A percentile compares a stretch with the other conserved stretches of the same genome.
Evolutionary conservation across 1,139 yeast species (phyloP).

Genomic region (Ogataea hybrid): DNA sequence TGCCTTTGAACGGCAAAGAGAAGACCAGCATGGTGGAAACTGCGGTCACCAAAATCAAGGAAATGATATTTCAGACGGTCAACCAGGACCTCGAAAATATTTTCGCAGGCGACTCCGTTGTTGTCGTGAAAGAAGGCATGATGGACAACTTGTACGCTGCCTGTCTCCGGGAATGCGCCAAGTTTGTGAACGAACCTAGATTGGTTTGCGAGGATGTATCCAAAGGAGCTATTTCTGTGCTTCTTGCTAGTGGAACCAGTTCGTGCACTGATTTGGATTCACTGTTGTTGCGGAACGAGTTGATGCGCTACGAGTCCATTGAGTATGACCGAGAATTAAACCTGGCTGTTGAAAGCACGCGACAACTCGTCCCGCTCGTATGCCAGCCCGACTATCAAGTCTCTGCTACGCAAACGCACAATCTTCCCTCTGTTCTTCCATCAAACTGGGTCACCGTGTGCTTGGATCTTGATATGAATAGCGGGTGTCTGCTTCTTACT

Average conservation of each 20-base stretch:
- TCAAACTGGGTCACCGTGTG: conserved; percentile 58
- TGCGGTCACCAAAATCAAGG: no score
- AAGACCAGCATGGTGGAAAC: no score
- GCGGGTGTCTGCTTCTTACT: conserved; percentile 54
- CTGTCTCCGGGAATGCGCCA: neutral
- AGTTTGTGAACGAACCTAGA: neutral
- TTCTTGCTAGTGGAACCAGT: conserved; percentile 1
- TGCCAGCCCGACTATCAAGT: no score
- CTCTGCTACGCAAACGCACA: conserved; percentile 9
- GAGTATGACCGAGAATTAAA: conserved; percentile 33
- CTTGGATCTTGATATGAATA: conserved; percentile 57
- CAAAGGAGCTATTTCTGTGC: conserved; percentile 2
- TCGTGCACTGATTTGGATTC: neutral
- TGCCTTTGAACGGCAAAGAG: no score
- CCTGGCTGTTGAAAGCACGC: conserved; percentile 17
- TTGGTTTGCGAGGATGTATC: conserved; percentile 1
- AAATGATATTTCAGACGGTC: neutral
- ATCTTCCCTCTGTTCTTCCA: conserved; percentile 36
- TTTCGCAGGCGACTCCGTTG: conserved; percentile 6
- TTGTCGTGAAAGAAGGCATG: neutral
- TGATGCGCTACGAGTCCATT: conserved; percentile 36
- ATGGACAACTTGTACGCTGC: neutral
- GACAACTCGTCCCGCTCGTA: no score
- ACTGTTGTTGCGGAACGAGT: conserved; percentile 29
- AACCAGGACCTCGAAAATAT: conserved; percentile 1